A percentile compares a stretch with the other conserved stretches of the same genome.
Evolutionary conservation across 306 rosid species (phyloP).

Genomic region (Cicer cuneatum): DNA sequence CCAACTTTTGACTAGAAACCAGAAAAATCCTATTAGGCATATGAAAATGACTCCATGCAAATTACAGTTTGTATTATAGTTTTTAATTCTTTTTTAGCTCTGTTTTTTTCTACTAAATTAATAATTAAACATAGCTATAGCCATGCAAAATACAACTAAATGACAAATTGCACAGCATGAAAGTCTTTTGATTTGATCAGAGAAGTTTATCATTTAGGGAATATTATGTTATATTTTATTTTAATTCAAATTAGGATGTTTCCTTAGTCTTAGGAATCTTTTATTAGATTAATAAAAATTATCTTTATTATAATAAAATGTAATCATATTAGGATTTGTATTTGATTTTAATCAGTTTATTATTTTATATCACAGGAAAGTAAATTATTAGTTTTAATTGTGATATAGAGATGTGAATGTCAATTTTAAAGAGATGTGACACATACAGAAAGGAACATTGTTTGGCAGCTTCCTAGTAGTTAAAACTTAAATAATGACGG

Average conservation of each 20-base stretch:
- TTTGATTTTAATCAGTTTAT: too few relatives aligned
- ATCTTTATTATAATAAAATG: neutral
- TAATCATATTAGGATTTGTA: too few relatives aligned
- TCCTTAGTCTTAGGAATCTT: neutral
- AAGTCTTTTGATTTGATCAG: neutral
- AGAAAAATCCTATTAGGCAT: slow-evolving; percentile 41
- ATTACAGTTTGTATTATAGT: neutral
- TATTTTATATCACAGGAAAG: too few relatives aligned
- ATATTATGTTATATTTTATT: neutral
- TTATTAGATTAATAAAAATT: neutral
- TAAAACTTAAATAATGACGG: too few relatives aligned
- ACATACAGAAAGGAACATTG: too few relatives aligned
- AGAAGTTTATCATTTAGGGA: neutral
- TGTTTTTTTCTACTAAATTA: neutral
- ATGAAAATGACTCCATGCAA: slow-evolving; percentile 37
- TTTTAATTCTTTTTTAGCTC: neutral
- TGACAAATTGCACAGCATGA: neutral
- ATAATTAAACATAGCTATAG: neutral
- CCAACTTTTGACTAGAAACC: slow-evolving; percentile 43
- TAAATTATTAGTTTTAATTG: too few relatives aligned
- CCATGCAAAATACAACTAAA: neutral
- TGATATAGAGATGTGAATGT: too few relatives aligned
- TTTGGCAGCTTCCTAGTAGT: too few relatives aligned
- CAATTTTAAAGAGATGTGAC: too few relatives aligned
- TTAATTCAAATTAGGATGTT: neutral